Evolutionary conservation across 2,329 filamentous ascomycete species (phyloP).

Genomic region (Endothia cerciana): DNA sequence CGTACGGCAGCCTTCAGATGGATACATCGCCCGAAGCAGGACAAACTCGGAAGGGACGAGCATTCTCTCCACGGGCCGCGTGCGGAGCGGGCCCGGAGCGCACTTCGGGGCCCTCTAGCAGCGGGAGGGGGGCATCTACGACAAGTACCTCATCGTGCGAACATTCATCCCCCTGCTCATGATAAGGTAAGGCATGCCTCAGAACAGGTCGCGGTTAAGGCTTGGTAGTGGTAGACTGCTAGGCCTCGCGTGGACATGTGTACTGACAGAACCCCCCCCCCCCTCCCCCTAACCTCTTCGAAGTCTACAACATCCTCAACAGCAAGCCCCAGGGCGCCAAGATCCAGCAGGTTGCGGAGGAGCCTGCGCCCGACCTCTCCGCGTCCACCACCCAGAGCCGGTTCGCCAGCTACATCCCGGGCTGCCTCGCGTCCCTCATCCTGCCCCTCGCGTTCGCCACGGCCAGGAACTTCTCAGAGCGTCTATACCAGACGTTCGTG

Average conservation of each 20-base stretch:
- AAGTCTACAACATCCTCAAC: slow-evolving; percentile 22
- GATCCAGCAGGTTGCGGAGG: not conserved
- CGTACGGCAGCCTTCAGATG: slow-evolving; percentile 4
- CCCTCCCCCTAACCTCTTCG: slow-evolving; percentile 19
- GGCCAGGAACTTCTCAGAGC: slow-evolving; percentile 20
- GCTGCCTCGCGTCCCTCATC: slow-evolving; percentile 25
- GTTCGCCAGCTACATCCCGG: slow-evolving; percentile 22
- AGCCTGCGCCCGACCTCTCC: slow-evolving; percentile 19
- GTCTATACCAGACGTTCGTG: slow-evolving; percentile 20
- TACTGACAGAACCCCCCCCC: not conserved
- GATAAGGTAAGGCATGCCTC: slow-evolving; percentile 9
- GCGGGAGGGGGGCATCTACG: slow-evolving; percentile 24
- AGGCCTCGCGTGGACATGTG: not conserved
- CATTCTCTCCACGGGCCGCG: not conserved
- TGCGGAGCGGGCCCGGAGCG: not conserved
- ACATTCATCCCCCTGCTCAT: slow-evolving; percentile 14
- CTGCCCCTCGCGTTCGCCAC: slow-evolving; percentile 26
- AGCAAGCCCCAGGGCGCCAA: not conserved
- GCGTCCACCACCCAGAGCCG: slow-evolving; percentile 6
- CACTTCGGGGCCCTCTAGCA: slow-evolving; percentile 26
- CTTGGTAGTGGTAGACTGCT: no score
- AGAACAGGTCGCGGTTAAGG: not conserved
- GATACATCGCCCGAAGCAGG: not conserved
- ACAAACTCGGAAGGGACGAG: slow-evolving; percentile 1
- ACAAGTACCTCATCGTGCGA: slow-evolving; percentile 27